These are phyloP conservation scores for Dalbergia oliveri DNA, from an alignment of 306 rosid genomes.

Conservation along the genomic window DNA sequence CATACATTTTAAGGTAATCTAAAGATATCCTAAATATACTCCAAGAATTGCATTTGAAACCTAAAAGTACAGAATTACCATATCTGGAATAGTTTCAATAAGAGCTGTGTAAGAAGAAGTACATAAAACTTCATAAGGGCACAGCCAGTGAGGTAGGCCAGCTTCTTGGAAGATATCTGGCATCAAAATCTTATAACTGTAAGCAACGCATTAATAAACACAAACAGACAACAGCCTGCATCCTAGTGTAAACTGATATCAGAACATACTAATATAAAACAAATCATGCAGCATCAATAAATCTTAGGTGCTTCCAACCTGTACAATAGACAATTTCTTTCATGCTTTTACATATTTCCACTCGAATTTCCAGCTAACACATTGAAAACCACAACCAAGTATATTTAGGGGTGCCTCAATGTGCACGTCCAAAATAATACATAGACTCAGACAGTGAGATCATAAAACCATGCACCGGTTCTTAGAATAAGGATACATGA, in stretches of 20 bases:
- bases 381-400: constrained; percentile 22
- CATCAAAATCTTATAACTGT: constrained; percentile 55
- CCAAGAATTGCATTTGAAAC: constrained; percentile 23
- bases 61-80: constrained; percentile 62
- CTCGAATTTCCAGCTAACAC: not conserved
- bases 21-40: not conserved
- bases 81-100: constrained; percentile 97
- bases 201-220: constrained; percentile 47
- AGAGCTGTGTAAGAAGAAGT: constrained; percentile 97
- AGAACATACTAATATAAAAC: constrained; percentile 24
- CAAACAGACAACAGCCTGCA: constrained; percentile 12
- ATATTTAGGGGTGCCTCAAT: not conserved
- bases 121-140: constrained; percentile 95
- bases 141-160: constrained; percentile 99
- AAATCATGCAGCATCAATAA: constrained; percentile 4
- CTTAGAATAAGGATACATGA: not conserved
- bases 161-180: constrained; percentile 99
- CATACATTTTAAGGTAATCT: not conserved
- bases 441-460: not conserved
- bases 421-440: not conserved
- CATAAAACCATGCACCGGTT: not conserved
- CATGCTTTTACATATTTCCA: constrained; percentile 23
- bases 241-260: constrained; percentile 39
- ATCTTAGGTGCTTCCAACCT: not conserved
- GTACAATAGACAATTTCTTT: constrained; percentile 28